These are phyloP conservation scores for Yarrowia alimentaria DNA, from an alignment of 805 yeast species.

Conservation along the genomic window DNA sequence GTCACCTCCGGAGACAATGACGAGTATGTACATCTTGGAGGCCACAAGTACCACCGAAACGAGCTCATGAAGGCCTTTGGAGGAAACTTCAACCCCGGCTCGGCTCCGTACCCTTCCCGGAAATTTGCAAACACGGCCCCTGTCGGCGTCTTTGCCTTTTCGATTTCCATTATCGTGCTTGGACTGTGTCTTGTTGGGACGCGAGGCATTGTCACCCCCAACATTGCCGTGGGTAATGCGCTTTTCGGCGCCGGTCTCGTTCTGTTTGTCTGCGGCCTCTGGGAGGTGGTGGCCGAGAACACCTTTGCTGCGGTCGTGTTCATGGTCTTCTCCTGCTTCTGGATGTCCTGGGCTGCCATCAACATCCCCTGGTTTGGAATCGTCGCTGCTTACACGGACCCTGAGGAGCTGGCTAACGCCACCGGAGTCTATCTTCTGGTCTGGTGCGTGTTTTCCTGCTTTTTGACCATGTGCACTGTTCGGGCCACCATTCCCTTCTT, in stretches of 20 bases:
- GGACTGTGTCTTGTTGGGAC: conserved; percentile 54
- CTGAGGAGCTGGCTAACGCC: conserved; percentile 43
- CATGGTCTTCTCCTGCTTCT: conserved; percentile 53
- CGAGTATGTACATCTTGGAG: conserved; percentile 64
- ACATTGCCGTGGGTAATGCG: conserved; percentile 59
- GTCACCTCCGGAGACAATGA: conserved; percentile 50
- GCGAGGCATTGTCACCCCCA: conserved; percentile 53
- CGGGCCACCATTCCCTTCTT: conserved; percentile 66
- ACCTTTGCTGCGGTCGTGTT: conserved; percentile 60
- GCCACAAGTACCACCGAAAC: conserved; percentile 56
- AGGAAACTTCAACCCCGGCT: conserved; percentile 25
- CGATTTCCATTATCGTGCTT: conserved; percentile 59
- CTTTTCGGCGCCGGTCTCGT: conserved; percentile 61
- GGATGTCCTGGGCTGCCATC: conserved; percentile 64
- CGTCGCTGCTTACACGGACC: conserved; percentile 43
- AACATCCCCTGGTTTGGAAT: conserved; percentile 53
- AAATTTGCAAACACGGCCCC: conserved; percentile 64
- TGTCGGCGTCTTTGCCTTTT: conserved; percentile 56
- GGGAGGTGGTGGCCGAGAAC: conserved; percentile 61
- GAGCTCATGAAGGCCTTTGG: conserved; percentile 61
- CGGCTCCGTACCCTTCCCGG: conserved; percentile 42
- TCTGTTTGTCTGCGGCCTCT: conserved; percentile 61
- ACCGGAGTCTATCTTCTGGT: conserved; percentile 58
- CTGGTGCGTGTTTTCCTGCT: conserved; percentile 61
- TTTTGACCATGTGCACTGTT: conserved; percentile 53